Evolutionary conservation across 331 rosid genomes (phyloP).

Genomic region (Quercus lobata): DNA sequence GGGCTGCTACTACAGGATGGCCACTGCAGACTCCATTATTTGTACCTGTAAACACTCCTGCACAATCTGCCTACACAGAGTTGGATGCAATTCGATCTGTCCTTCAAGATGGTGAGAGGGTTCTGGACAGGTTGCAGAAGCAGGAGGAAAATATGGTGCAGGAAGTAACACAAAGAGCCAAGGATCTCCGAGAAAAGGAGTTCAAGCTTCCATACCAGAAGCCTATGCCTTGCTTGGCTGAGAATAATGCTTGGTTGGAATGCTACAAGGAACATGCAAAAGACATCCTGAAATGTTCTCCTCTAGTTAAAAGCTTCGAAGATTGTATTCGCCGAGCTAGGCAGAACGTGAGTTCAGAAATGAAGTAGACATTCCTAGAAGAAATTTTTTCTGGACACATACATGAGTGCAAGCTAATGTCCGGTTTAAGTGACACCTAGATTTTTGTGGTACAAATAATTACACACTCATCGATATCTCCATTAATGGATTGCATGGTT

Average conservation of each 20-base stretch:
- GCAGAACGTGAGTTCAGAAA: conserved; percentile 42
- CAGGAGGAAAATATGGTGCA: conserved; percentile 73
- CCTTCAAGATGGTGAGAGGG: conserved; percentile 69
- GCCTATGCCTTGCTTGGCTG: conserved; percentile 75
- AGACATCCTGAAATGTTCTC: conserved; percentile 73
- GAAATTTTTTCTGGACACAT: conserved; percentile 10
- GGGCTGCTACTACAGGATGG: conserved; percentile 60
- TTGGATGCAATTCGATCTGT: conserved; percentile 59
- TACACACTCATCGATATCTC: background rate
- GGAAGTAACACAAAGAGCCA: conserved; percentile 92
- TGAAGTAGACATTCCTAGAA: conserved; percentile 12
- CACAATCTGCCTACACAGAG: conserved; percentile 47
- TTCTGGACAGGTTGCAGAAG: conserved; percentile 70
- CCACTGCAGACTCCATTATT: conserved; percentile 63
- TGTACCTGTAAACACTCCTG: conserved; percentile 46
- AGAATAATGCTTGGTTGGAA: conserved; percentile 55
- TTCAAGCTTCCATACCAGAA: conserved; percentile 89
- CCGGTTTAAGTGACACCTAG: background rate
- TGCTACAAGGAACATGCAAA: conserved; percentile 79
- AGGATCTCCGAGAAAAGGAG: conserved; percentile 90
- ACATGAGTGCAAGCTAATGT: conserved; percentile 10
- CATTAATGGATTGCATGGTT: conserved; percentile 13
- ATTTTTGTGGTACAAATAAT: conserved; percentile 29
- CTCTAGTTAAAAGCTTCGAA: conserved; percentile 58
- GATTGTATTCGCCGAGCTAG: conserved; percentile 73